Base-by-base conservation (phyloP, 805 yeast genomes). In the baker's yeast (Saccharomyces cerevisiae) region DNA sequence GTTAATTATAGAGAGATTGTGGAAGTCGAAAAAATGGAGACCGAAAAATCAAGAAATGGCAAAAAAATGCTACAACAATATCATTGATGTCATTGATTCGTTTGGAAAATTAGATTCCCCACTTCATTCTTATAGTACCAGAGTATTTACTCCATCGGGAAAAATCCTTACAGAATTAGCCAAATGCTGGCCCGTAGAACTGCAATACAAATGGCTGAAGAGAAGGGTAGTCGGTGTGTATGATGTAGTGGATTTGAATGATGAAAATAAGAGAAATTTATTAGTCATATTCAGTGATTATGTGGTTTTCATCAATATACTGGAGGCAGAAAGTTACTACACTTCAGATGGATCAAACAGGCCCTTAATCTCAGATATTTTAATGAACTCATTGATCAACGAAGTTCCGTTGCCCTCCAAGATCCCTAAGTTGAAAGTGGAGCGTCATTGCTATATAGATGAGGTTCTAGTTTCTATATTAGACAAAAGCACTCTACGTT, bases 91-190 rank as follows among this genome's bases (percentile, higher is more conserved):
- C 0, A 85, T 90, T 24, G 87, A 88, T 61, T 86, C 97, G 0
- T 91, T 90, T 73, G 96, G 92, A 1, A 79, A 75, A 26, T 80
- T 76, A 51, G 73, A 75, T 50, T 48, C 57, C 10, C 64, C 68
- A 1, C 59, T 76, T 52, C 72, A 71, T 50, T 79, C 81, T 8
- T 83, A 79, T 57, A 79, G 78, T 56, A 75, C 83, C 52, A 73
- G 96, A 58, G 83, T 89, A 0, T 87, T 90, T 67, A 91, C 97
- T 0, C 96, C 96, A 2, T 84, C 96, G 0, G 97, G 97, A 0
- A 90, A 89, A 67, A 77, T 92, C 2, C 72, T 92, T 50, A 84
- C 95, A 0, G 96, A 90, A 61, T 69, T 90, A 21, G 96, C 96
- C 2, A 76, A 81, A 14, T 83, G 81, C 11, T 91, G 97, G 97